A percentile compares a stretch with the other conserved stretches of the same genome.
phyloP scores from a whole-genome alignment of 495 filamentous ascomycete genomes.

The Neurospora sp. region DNA sequence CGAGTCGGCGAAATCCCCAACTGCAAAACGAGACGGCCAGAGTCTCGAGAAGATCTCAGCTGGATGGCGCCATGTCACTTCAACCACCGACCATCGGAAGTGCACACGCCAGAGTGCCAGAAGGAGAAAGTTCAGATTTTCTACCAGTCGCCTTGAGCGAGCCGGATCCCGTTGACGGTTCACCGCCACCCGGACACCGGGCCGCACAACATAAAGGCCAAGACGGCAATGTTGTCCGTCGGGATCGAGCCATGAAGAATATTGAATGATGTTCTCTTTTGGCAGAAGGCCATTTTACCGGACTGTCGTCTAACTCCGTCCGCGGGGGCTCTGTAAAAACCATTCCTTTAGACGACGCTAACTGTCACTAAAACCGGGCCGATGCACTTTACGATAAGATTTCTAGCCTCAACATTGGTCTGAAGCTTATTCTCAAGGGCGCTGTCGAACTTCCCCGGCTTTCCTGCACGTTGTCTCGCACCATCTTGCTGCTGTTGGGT shows the following conservation, averaged over 20 bases:
- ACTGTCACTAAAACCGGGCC: not conserved
- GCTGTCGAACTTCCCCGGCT: not conserved
- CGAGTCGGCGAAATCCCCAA: not conserved
- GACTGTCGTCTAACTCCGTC: not conserved
- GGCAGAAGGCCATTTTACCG: not conserved
- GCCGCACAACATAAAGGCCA: not conserved
- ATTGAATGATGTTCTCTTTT: not conserved
- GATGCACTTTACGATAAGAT: not conserved
- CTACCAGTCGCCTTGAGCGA: not conserved
- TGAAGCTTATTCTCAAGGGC: not conserved
- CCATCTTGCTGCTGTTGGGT: not conserved
- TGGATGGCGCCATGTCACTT: not conserved
- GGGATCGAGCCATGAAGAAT: not conserved
- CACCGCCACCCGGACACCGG: not conserved
- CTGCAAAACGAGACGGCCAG: not conserved
- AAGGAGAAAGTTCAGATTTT: not conserved
- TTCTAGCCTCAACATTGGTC: not conserved
- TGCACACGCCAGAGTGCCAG: not conserved
- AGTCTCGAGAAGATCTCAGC: not conserved
- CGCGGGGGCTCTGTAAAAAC: not conserved
- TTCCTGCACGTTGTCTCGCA: not conserved
- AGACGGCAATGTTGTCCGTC: not conserved
- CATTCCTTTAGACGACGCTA: not conserved
- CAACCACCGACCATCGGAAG: not conserved
- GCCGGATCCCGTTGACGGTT: not conserved